Conservation (phyloP, 1,284 basidiomycete species). For the Pseudozyma thailandica region DNA sequence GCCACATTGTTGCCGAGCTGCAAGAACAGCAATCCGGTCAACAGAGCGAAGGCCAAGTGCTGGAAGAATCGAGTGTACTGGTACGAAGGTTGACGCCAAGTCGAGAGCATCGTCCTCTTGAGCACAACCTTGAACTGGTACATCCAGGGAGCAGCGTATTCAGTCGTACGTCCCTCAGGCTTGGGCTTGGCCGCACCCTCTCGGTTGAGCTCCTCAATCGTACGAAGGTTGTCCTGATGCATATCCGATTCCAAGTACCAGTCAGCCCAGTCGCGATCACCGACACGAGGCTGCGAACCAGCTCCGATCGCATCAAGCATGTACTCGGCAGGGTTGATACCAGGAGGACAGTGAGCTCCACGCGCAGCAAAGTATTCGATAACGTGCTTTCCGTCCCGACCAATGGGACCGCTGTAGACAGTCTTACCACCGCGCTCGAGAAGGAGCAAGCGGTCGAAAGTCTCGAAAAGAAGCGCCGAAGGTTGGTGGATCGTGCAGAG, state of each 20-base stretch:
- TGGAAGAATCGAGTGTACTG: slow-evolving; percentile 77
- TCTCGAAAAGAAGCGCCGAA: slow-evolving; percentile 73
- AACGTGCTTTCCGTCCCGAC: slow-evolving; percentile 71
- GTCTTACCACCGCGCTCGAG: slow-evolving; percentile 67
- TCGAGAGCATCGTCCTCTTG: slow-evolving; percentile 75
- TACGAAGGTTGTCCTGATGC: slow-evolving; percentile 66
- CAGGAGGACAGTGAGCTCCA: slow-evolving; percentile 71
- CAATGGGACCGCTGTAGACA: slow-evolving; percentile 74
- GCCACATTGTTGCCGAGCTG: slow-evolving; percentile 77
- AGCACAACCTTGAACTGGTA: slow-evolving; percentile 83
- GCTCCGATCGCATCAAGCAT: slow-evolving; percentile 69
- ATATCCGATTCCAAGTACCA: slow-evolving; percentile 67
- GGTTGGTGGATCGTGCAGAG: slow-evolving; percentile 76
- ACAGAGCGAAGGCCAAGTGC: slow-evolving; percentile 75
- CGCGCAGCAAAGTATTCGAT: slow-evolving; percentile 73
- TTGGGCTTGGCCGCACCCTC: slow-evolving; percentile 68
- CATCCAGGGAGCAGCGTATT: slow-evolving; percentile 76
- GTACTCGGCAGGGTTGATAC: slow-evolving; percentile 73
- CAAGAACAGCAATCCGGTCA: slow-evolving; percentile 85
- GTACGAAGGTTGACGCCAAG: slow-evolving; percentile 68
- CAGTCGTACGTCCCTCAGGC: slow-evolving; percentile 61
- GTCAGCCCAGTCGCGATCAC: slow-evolving; percentile 68
- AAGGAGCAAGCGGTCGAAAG: slow-evolving; percentile 74
- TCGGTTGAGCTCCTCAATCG: slow-evolving; percentile 70
- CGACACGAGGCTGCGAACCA: slow-evolving; percentile 63